Base-by-base conservation (phyloP, 345 rosid genomes). In the Pistacia atlantica region DNA sequence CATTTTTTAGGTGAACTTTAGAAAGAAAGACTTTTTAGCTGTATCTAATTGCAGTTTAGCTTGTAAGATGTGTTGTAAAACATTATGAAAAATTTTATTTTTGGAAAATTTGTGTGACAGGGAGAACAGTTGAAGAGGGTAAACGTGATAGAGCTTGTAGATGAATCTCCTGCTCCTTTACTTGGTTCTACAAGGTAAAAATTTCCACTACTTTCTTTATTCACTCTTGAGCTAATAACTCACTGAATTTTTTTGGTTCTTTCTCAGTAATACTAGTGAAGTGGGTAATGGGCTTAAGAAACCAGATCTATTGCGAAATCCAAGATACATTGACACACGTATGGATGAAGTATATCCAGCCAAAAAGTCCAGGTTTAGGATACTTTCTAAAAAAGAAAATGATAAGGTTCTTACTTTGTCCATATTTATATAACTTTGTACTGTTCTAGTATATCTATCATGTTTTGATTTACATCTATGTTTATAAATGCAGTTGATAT, bases 71-170 rank as follows among this genome's bases (percentile, higher is more conserved):
- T 56, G 38, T 70, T 64, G 45, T 33, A 48, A 11, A 49, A 31
- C 46, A 42, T 42, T 42, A 7, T 42, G 49, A 33, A 49, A 59
- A 73, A 33, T 57, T 54, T 13, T 33, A 63, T 3, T 28, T 57
- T 33, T 9, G 5, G 38, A 35, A 49, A 69, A 17, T 66, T 51
- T 80, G 56, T 66, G 7, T 85, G 66, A 67, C 82, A 91, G 97
- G 98, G 91, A 74, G 99, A 96, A 82, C 99, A 93, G 85, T 61
- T 93, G 84, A 90, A 84, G 80, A 86, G 86, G 78, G 74, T 72
- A 33, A 80, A 85, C 75, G 79, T 70, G 13, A 69, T 65, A 38
- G 98, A 94, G 84, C 84, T 86, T 77, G 81, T 76, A 18, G 84
- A 85, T 80, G 91, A 83, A 69, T 84, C 97, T 57, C 76, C 83